phyloP scores from a whole-genome alignment of 2,329 filamentous ascomycete genomes.

The Rutstroemia sp. region DNA sequence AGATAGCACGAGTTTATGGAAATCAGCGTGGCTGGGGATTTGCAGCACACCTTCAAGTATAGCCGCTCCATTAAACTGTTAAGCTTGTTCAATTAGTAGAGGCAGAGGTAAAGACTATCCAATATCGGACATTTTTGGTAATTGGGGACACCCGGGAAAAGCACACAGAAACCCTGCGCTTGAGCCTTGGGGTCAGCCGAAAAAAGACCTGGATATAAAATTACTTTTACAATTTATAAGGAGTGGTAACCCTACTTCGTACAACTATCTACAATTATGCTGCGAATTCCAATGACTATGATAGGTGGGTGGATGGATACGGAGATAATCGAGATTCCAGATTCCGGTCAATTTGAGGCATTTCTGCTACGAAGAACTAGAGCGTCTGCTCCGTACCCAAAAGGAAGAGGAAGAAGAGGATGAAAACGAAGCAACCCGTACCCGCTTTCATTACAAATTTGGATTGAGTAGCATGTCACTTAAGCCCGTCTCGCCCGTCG shows the following conservation, averaged over 20 bases:
- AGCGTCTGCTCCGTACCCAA: too few relatives aligned
- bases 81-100: neutral
- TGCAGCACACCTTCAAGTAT: too few relatives aligned
- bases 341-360: neutral
- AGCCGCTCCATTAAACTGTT: constrained; percentile 1
- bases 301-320: too few relatives aligned
- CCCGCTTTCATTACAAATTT: neutral
- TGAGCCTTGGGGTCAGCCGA: neutral
- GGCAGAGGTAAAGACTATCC: too few relatives aligned
- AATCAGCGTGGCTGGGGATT: neutral
- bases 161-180: too few relatives aligned
- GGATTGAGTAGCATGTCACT: neutral
- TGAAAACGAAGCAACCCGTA: too few relatives aligned
- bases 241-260: neutral
- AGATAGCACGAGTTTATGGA: too few relatives aligned
- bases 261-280: too few relatives aligned
- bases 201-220: constrained; percentile 7
- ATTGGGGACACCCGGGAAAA: neutral
- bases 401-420: too few relatives aligned
- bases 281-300: too few relatives aligned
- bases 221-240: neutral
- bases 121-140: neutral
- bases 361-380: neutral
- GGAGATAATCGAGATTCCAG: too few relatives aligned
- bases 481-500: neutral